Evolutionary conservation across 2,329 filamentous ascomycete species (phyloP), one percentile per base, ranked within the genome.

Genomic region (Apiospora phragmitis): DNA sequence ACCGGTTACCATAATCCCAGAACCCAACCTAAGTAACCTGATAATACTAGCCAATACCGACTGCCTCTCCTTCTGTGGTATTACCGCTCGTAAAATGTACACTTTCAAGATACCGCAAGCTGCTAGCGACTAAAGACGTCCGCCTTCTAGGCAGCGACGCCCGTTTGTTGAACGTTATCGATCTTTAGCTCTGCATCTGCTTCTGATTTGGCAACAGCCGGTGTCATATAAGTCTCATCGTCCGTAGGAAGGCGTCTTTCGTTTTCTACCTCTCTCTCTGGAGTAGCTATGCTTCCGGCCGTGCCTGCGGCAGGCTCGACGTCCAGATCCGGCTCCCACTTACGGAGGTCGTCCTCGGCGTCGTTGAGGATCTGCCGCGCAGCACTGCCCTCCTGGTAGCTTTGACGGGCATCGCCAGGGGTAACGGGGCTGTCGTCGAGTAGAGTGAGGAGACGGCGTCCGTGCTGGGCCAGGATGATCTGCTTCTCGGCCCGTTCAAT

Each of bases 401-500:
- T 81, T n/a, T 87, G 85, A 68, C 92, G 91, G 21, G 86, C 81
- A 79, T 98, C 94, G 66, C 96, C 96, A 1, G 95, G 95, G 0
- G 97, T 92, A 41, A 98, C 90, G 0, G 96, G 94, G 0, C 91
- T 92, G 80, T 98, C 95, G 77, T 99, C 96, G 14, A 99, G 89
- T 49, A 97, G 88, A 75, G 92, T 91, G 70, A 99, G 82, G 45
- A 99, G 88, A 59, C 94, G 91, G 69, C 94, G 92, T 26, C 94
- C 95, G 80, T 98, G 95, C 77, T 93, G 93, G 70, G 96, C 95
- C 21, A 99, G 89, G 72, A 99, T 93, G 77, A 95, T 93, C 81
- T 99, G 96, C 85, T 98, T 98, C 85, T 98, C 96, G 32, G 94
- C 94, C 42, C 95, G 93, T 85, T 99, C 96, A 76, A 99, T 97